Base-by-base conservation (phyloP, 129 eudicot species). In the Escallonia rubra region DNA sequence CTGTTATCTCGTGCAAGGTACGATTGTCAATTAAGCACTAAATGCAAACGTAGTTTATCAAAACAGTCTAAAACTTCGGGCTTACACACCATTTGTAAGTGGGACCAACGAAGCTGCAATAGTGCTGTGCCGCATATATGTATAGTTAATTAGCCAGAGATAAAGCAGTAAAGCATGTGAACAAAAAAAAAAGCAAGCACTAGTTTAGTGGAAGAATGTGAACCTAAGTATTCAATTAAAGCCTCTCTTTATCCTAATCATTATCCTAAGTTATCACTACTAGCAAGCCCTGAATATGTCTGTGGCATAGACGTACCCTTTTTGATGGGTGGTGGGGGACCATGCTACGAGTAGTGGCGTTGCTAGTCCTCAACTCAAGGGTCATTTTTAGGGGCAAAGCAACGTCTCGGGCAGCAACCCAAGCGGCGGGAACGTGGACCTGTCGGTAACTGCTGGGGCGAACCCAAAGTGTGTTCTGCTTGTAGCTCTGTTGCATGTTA, bases 361-460 rank as follows among this genome's bases (percentile, higher is more conserved):
- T 2, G 45, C 7, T n/a, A 55, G 43, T 38, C 61, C 34, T 12
- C 4, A 7, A 61, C 4, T 3, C 10, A 63, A 63, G 67, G 16
- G 54, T 3, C 67, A 44, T 14, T 23, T 23, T 23, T 23, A 14
- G 54, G 43, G 47, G 23, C 15, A 41, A 16, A 41, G 67, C 67
- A 47, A 47, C 47, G 67, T 63, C 39, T 63, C 49, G 67, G 43
- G 41, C 49, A 44, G 53, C 10, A 41, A 63, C 46, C 43, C 67
- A 15, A 15, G 42, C 67, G 67, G 55, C 67, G 67, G 41, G 38
- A 63, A 63, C 67, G 67, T 63, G 67, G 46, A 45, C 23, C 42
- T 63, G 67, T 63, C 67, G 67, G 67, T 61, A 10, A 60, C 4
- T 60, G 6, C 23, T 2, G 23, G 34, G 11, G 38, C 65, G 9